These are phyloP conservation scores for Craspedostauros australis DNA, from an alignment of 108 stramenopile species.

Conservation along the genomic window DNA sequence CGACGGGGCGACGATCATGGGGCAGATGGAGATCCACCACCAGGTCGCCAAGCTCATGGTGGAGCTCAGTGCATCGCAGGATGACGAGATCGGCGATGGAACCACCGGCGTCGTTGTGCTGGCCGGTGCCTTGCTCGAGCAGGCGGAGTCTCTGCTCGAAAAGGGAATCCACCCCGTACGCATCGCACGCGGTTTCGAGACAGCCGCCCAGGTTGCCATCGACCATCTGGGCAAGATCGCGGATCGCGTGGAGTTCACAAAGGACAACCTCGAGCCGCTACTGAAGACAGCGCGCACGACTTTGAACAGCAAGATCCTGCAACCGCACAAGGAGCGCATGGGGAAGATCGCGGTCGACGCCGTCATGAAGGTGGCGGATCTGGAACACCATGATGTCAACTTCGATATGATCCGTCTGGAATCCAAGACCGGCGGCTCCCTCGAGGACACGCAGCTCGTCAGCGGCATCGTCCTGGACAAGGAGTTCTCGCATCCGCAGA, in stretches of 20 bases:
- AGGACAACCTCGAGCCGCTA: conserved; percentile 84
- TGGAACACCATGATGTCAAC: conserved; percentile 96
- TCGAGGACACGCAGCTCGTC: conserved; percentile 97
- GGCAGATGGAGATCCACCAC: conserved; percentile 93
- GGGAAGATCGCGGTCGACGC: conserved; percentile 95
- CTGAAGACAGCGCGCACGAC: conserved; percentile 96
- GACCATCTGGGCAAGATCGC: conserved; percentile 78
- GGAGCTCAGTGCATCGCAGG: conserved; percentile 92
- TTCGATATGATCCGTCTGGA: conserved; percentile 99
- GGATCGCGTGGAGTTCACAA: conserved; percentile 82
- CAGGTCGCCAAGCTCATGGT: conserved; percentile 97
- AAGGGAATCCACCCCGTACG: conserved; percentile 96
- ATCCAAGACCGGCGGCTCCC: conserved; percentile 96
- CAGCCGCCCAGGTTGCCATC: conserved; percentile 90
- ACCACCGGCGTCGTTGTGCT: conserved; percentile 99
- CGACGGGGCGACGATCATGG: conserved; percentile 98
- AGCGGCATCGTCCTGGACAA: conserved; percentile 97
- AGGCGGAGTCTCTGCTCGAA: conserved; percentile 91
- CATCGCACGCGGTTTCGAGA: conserved; percentile 96
- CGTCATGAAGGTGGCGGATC: conserved; percentile 92
- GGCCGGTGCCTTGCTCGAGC: conserved; percentile 95
- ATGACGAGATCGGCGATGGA: conserved; percentile 99
- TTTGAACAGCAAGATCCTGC: conserved; percentile 94
- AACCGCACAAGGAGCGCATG: conserved; percentile 93
- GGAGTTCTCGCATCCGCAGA: conserved; percentile 98